phyloP scores from a whole-genome alignment of 2,329 filamentous ascomycete genomes.

The Penicillium psychrosexuale region DNA sequence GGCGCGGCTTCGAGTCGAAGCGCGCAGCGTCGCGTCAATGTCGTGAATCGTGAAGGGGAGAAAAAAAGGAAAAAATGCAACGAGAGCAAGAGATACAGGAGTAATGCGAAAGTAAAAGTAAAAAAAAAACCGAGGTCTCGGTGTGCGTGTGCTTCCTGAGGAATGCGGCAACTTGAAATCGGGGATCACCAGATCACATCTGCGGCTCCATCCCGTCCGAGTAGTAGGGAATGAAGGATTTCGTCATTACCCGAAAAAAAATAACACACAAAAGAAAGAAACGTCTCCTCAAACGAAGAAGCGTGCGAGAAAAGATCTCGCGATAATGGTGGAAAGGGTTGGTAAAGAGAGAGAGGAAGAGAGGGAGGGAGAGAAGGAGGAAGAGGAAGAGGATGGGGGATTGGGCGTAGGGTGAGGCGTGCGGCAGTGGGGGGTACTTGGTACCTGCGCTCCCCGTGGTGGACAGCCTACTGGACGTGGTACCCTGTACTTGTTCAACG shows the following conservation, averaged over 20 bases:
- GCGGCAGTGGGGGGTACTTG: constrained; percentile 3
- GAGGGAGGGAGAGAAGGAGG: constrained; percentile 10
- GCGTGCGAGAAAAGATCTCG: constrained; percentile 11
- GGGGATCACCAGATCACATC: constrained; percentile 28
- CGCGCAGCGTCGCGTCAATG: constrained; percentile 15
- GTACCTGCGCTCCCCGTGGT: constrained; percentile 10
- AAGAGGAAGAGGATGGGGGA: constrained; percentile 9
- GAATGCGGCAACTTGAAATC: constrained; percentile 26
- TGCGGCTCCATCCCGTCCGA: constrained; percentile 24
- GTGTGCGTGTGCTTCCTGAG: constrained; percentile 10
- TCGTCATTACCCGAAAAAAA: constrained; percentile 20
- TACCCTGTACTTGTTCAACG: constrained; percentile 12
- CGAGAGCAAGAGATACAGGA: constrained; percentile 14
- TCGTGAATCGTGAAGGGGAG: constrained; percentile 24
- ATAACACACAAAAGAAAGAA: constrained; percentile 19
- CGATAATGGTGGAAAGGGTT: constrained; percentile 12
- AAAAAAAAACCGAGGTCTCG: constrained; percentile 15
- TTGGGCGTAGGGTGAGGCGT: constrained; percentile 10
- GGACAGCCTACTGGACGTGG: constrained; percentile 4
- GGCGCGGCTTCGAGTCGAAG: constrained; percentile 11
- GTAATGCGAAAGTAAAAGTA: constrained; percentile 1
- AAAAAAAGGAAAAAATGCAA: constrained; percentile 14
- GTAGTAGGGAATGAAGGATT: constrained; percentile 18
- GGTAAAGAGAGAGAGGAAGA: constrained; percentile 12
- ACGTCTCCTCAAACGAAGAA: constrained; percentile 1